phyloP scores from a whole-genome alignment of 164 flowering plant species.

The Stephania japonica region DNA sequence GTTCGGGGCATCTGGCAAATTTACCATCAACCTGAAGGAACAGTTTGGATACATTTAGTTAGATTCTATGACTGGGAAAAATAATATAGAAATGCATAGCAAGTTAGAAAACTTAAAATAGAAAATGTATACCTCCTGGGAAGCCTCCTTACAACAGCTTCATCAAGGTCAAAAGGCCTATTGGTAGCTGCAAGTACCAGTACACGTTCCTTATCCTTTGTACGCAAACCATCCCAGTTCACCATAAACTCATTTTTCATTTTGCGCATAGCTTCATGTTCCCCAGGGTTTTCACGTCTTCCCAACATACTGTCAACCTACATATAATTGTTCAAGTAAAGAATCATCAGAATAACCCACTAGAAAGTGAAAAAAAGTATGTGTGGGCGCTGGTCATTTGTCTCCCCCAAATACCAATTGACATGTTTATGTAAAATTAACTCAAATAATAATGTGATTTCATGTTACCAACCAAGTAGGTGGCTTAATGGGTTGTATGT shows the following conservation, averaged over 20 bases:
- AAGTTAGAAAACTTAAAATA: slow-evolving; percentile 3
- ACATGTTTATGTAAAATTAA: too few species aligned
- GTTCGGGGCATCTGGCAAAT: slow-evolving; percentile 82
- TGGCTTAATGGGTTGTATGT: too few species aligned
- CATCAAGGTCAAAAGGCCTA: slow-evolving; percentile 96
- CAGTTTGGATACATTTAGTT: background rate
- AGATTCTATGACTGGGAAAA: background rate
- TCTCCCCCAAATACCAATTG: too few species aligned
- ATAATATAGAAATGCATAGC: background rate
- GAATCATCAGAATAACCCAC: background rate
- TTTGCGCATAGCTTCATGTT: slow-evolving; percentile 40
- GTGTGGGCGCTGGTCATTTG: too few species aligned
- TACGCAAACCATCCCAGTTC: slow-evolving; percentile 59
- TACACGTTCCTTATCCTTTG: slow-evolving; percentile 91
- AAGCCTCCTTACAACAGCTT: slow-evolving; percentile 85
- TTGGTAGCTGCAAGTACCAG: slow-evolving; percentile 95
- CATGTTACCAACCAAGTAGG: too few species aligned
- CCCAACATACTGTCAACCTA: slow-evolving; percentile 58
- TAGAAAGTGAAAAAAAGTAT: background rate
- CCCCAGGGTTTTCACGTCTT: slow-evolving; percentile 34
- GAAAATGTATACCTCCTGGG: slow-evolving; percentile 61
- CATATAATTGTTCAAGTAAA: background rate
- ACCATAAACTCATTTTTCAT: slow-evolving; percentile 47
- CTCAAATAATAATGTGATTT: too few species aligned
- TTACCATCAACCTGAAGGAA: slow-evolving; percentile 82